These are phyloP conservation scores for Colletotrichum melonis DNA, from an alignment of 2,329 filamentous ascomycete species.

Conservation along the genomic window DNA sequence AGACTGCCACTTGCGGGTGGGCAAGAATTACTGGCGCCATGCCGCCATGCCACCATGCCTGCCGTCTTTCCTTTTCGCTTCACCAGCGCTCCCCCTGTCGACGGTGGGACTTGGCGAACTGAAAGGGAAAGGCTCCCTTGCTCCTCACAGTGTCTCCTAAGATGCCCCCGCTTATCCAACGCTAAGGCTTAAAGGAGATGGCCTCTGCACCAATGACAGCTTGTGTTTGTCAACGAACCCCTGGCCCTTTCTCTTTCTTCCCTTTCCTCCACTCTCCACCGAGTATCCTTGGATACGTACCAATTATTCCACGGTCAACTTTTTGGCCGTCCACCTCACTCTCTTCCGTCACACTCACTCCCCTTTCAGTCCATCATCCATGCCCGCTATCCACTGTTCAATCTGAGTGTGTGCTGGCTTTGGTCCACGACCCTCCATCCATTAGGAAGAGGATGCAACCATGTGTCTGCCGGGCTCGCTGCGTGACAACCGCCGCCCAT, in stretches of 20 bases:
- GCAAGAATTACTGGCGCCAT: too few relatives aligned
- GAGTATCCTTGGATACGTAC: neutral
- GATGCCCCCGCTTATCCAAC: neutral
- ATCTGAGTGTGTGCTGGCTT: neutral
- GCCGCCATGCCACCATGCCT: slow-evolving; percentile 27
- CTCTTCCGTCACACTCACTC: neutral
- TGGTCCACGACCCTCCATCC: neutral
- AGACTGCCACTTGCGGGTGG: slow-evolving; percentile 22
- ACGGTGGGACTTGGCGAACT: slow-evolving; percentile 7
- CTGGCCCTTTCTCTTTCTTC: slow-evolving; percentile 1
- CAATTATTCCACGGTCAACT: neutral
- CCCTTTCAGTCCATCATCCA: neutral
- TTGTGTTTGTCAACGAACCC: slow-evolving; percentile 6
- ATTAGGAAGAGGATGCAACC: neutral
- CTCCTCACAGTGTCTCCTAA: slow-evolving; percentile 17
- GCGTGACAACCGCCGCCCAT: slow-evolving; percentile 8
- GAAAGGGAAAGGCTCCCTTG: slow-evolving; percentile 19
- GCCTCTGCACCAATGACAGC: slow-evolving; percentile 30
- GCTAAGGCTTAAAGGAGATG: slow-evolving; percentile 3
- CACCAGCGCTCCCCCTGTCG: neutral
- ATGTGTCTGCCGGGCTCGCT: neutral
- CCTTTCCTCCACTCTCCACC: neutral
- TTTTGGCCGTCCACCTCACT: slow-evolving; percentile 1
- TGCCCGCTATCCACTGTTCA: neutral
- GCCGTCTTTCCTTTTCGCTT: slow-evolving; percentile 28